A percentile compares a stretch with the other conserved stretches of the same genome.
These are phyloP conservation scores for Solanum ossicruentum DNA, from an alignment of 257 asterid species.

Conservation along the genomic window DNA sequence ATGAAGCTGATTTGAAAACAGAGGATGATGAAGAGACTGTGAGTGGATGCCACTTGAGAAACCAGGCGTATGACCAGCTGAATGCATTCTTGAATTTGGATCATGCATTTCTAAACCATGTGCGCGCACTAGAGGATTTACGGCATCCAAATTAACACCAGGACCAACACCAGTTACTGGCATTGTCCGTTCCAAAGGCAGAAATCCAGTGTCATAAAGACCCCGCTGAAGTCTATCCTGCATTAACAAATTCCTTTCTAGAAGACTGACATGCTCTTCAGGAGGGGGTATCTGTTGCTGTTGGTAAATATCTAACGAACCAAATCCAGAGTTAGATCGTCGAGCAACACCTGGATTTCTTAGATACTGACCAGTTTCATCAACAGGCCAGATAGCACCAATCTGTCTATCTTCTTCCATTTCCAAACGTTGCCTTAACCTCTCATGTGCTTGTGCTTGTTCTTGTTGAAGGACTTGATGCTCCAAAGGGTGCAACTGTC, in stretches of 20 bases:
- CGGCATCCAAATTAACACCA: constrained; percentile 42
- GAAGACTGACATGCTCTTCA: constrained; percentile 60
- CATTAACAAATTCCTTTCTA: constrained; percentile 49
- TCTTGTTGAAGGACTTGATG: constrained; percentile 80
- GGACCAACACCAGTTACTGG: constrained; percentile 43
- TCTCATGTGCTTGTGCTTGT: constrained; percentile 42
- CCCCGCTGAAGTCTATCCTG: constrained; percentile 79
- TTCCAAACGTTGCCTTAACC: constrained; percentile 79
- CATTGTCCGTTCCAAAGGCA: constrained; percentile 60
- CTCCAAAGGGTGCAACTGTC: constrained; percentile 66
- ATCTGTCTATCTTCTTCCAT: constrained; percentile 75
- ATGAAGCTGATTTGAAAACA: constrained; percentile 34
- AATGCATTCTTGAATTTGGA: constrained; percentile 49
- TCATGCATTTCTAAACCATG: constrained; percentile 75
- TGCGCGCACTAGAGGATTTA: constrained; percentile 51
- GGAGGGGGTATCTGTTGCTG: constrained; percentile 50
- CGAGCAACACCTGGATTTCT: constrained; percentile 43
- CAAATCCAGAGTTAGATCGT: constrained; percentile 55
- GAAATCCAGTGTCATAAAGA: constrained; percentile 46
- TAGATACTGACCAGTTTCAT: constrained; percentile 62
- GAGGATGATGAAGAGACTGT: constrained; percentile 47
- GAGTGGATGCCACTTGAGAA: constrained; percentile 45
- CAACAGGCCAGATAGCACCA: constrained; percentile 57
- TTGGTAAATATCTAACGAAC: constrained; percentile 52
- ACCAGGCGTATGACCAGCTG: constrained; percentile 54